A percentile compares a stretch with the other conserved stretches of the same genome.
Evolutionary conservation across 192 early-diverging fungal genomes (phyloP).

Genomic region (Coemansia sp.): DNA sequence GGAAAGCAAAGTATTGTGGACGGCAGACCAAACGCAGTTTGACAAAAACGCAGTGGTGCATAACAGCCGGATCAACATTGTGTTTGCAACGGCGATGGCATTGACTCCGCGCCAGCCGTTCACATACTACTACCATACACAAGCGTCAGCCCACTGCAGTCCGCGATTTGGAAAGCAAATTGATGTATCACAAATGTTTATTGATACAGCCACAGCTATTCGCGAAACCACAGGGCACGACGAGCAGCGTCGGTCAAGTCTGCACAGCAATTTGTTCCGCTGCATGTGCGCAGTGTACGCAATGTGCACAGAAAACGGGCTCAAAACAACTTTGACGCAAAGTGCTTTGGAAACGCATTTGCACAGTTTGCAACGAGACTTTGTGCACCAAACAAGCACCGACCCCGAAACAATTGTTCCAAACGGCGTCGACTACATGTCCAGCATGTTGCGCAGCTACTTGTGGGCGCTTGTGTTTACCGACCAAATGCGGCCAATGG

Average conservation of each 20-base stretch:
- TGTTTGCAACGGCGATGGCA: conserved; percentile 20
- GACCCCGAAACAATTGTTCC: too few relatives aligned
- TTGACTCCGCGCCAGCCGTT: conserved; percentile 35
- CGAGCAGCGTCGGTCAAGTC: not conserved
- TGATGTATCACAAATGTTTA: not conserved
- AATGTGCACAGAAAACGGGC: conserved; percentile 2
- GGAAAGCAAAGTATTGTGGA: conserved; percentile 7
- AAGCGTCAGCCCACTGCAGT: conserved; percentile 26
- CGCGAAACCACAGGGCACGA: not conserved
- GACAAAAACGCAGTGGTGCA: not conserved
- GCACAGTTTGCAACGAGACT: conserved; percentile 12
- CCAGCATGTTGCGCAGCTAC: conserved; percentile 22
- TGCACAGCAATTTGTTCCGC: conserved; percentile 20
- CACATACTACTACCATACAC: conserved; percentile 35
- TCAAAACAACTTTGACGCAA: not conserved
- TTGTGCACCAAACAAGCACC: not conserved
- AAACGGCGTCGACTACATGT: not conserved
- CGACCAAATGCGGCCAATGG: not conserved
- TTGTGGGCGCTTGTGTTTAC: conserved; percentile 28
- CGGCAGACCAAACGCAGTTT: conserved; percentile 1
- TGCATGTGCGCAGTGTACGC: conserved; percentile 23
- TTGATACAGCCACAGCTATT: not conserved
- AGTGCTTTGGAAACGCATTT: conserved; percentile 12
- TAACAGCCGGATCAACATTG: conserved; percentile 13
- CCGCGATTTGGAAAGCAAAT: conserved; percentile 3